Conservation (phyloP, 192 early-diverging fungal species). For the Backusella westeae region DNA sequence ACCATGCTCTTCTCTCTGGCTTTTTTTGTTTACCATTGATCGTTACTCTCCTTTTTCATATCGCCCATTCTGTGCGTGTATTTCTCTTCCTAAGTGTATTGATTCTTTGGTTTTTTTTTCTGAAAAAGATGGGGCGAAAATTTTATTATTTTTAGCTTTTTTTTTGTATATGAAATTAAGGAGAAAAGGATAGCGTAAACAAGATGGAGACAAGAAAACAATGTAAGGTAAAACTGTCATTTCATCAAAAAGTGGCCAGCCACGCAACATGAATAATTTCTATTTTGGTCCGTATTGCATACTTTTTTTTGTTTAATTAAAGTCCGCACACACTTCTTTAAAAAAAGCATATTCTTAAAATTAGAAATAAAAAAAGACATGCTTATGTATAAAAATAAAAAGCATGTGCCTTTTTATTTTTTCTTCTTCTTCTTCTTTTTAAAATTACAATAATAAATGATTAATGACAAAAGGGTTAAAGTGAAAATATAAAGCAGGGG, state of each 20-base stretch:
- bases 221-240: neutral
- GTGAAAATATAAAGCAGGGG: neutral
- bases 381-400: neutral
- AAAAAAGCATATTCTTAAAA: slow-evolving; percentile 2
- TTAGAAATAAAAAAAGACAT: neutral
- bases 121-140: neutral
- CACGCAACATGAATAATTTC: slow-evolving; percentile 4
- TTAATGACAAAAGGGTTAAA: neutral
- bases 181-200: neutral
- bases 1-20: neutral
- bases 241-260: neutral
- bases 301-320: neutral
- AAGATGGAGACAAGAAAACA: neutral
- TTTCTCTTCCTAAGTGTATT: neutral
- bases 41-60: neutral
- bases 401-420: neutral
- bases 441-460: no score
- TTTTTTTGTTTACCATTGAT: neutral
- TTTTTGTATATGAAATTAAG: neutral
- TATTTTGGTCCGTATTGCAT: slow-evolving; percentile 2
- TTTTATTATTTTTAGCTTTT: neutral
- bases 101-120: neutral
- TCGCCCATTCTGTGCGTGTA: neutral
- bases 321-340: neutral
- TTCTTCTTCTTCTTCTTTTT: neutral